phyloP scores from a whole-genome alignment of 345 rosid species.

The Gynandropsis gynandra region DNA sequence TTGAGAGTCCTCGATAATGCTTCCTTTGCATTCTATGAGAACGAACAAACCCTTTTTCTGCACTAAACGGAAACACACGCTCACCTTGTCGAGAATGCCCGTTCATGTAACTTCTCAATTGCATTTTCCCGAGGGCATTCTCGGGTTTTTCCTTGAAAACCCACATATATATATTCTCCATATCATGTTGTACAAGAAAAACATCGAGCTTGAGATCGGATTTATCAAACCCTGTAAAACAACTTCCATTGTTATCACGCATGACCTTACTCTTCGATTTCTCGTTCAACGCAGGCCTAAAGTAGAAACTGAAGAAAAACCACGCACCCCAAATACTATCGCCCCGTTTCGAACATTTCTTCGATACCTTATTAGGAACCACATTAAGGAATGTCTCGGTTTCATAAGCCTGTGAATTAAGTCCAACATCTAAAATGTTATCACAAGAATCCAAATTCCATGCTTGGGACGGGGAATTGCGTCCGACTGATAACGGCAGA shows the following conservation, averaged over 20 bases:
- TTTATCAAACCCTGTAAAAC: constrained; percentile 64
- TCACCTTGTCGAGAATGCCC: constrained; percentile 99
- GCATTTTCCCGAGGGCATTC: constrained; percentile 97
- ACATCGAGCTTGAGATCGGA: constrained; percentile 81
- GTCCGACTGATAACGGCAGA: constrained; percentile 72
- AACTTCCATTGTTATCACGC: constrained; percentile 49
- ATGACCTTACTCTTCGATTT: constrained; percentile 71
- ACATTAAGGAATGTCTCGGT: constrained; percentile 50
- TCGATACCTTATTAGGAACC: constrained; percentile 38
- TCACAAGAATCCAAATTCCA: constrained; percentile 66
- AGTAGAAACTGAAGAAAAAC: constrained; percentile 94
- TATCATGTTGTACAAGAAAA: constrained; percentile 96
- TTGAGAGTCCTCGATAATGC: constrained; percentile 94
- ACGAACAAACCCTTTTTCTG: constrained; percentile 85
- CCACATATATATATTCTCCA: constrained; percentile 99
- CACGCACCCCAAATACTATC: constrained; percentile 99
- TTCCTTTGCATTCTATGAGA: constrained; percentile 99
- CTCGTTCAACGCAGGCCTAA: constrained; percentile 72
- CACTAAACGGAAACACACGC: constrained; percentile 80
- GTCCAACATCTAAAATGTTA: constrained; percentile 64
- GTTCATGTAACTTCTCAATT: constrained; percentile 93
- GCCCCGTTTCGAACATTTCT: constrained; percentile 66
- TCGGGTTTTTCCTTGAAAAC: constrained; percentile 96
- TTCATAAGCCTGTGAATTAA: constrained; percentile 60
- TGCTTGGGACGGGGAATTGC: constrained; percentile 34